Percentiles rank a stretch among this genome's conserved stretches.
phyloP scores from a whole-genome alignment of 768 basidiomycete genomes.

The Phanerochaete sordida region DNA sequence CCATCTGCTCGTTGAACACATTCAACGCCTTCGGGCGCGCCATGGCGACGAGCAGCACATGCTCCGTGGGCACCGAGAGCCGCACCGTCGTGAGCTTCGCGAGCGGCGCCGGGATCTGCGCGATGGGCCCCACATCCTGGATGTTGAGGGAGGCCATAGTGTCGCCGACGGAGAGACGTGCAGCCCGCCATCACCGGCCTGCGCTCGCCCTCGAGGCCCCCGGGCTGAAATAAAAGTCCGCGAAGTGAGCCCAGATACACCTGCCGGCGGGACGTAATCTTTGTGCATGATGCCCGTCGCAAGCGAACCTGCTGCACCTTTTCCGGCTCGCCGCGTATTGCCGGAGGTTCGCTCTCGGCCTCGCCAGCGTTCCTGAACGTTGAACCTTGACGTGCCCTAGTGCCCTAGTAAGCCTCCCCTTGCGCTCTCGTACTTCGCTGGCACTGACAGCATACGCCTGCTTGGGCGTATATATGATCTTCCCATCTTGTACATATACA shows the following conservation, averaged over 20 bases:
- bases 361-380: no score
- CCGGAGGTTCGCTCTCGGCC: no score
- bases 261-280: background rate
- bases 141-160: background rate
- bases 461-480: no score
- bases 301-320: background rate
- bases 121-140: background rate
- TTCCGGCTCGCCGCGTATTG: no score
- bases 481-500: no score
- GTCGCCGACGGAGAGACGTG: background rate
- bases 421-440: no score
- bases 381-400: no score
- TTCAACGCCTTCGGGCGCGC: slow-evolving; percentile 73
- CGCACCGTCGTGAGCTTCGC: slow-evolving; percentile 17
- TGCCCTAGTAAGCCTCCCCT: no score
- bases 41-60: slow-evolving; percentile 50
- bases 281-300: background rate
- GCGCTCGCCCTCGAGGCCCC: no score
- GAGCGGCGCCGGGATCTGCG: background rate
- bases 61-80: slow-evolving; percentile 40
- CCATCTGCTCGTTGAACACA: slow-evolving; percentile 62
- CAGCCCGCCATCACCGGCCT: no score
- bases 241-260: background rate
- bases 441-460: no score
- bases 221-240: background rate